Evolutionary conservation across 768 basidiomycete species (phyloP).

Genomic region (Mycena galericulata): DNA sequence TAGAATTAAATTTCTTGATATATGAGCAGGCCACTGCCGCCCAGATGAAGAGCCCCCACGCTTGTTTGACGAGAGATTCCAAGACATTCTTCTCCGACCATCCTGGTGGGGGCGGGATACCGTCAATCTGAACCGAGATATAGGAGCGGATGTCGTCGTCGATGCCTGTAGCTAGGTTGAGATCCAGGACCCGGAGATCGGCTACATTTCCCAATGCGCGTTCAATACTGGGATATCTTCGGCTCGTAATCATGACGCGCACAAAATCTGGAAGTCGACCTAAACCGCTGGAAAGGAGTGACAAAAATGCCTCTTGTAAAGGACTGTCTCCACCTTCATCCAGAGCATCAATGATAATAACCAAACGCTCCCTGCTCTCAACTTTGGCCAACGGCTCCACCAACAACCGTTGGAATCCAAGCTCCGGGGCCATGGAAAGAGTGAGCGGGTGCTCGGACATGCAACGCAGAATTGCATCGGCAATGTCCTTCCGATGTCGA

Average conservation of each 20-base stretch:
- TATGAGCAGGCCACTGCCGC: constrained; percentile 11
- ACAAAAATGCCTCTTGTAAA: background rate
- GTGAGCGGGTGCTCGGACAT: constrained; percentile 44
- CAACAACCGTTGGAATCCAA: constrained; percentile 49
- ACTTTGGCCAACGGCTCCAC: constrained; percentile 41
- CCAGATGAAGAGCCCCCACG: constrained; percentile 20
- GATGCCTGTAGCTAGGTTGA: background rate
- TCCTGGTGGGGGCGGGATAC: background rate
- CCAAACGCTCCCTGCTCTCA: background rate
- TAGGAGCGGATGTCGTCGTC: constrained; percentile 17
- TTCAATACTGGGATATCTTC: constrained; percentile 2
- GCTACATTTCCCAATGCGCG: background rate
- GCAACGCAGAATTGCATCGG: constrained; percentile 38
- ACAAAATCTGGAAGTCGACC: constrained; percentile 4
- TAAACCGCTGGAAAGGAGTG: background rate
- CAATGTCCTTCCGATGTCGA: constrained; percentile 45
- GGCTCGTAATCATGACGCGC: constrained; percentile 21
- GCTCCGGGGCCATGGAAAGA: constrained; percentile 41
- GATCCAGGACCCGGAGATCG: background rate
- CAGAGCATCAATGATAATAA: constrained; percentile 22
- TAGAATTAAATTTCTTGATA: background rate
- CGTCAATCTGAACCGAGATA: background rate
- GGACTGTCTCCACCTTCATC: constrained; percentile 9
- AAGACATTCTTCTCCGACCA: background rate
- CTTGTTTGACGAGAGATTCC: constrained; percentile 7